These are phyloP conservation scores for Fraxinus albicans DNA, from an alignment of 305 asterid genomes.

Conservation along the genomic window DNA sequence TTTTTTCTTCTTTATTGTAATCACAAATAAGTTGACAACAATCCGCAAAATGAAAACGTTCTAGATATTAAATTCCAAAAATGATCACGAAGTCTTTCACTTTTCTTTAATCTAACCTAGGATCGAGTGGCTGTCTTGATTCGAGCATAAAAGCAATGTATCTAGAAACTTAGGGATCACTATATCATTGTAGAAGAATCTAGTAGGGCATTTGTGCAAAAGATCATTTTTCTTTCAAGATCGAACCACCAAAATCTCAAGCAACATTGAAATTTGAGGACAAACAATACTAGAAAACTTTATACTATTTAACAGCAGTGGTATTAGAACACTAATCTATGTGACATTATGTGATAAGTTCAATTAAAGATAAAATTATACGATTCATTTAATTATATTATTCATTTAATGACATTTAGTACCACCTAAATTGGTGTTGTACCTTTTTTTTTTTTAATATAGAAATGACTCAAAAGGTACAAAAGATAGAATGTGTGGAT, in stretches of 20 bases:
- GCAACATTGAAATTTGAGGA: neutral
- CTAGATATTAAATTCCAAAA: neutral
- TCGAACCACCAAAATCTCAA: neutral
- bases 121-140: neutral
- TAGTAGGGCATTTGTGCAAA: neutral
- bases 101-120: neutral
- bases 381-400: too few relatives aligned
- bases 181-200: neutral
- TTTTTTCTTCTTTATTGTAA: too few relatives aligned
- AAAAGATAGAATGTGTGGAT: neutral
- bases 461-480: neutral
- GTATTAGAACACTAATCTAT: too few relatives aligned
- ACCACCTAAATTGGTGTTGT: too few relatives aligned
- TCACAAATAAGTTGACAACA: neutral
- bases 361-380: too few relatives aligned
- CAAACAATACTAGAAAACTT: constrained; percentile 1
- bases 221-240: neutral
- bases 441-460: too few relatives aligned
- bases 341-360: too few relatives aligned
- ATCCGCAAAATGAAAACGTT: neutral
- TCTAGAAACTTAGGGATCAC: neutral
- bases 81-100: neutral
- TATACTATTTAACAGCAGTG: too few relatives aligned
- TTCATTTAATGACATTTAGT: too few relatives aligned
- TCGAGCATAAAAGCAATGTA: neutral